Evolutionary conservation across 2,329 filamentous ascomycete genomes (phyloP).

Genomic region (Penicillium concentricum): DNA sequence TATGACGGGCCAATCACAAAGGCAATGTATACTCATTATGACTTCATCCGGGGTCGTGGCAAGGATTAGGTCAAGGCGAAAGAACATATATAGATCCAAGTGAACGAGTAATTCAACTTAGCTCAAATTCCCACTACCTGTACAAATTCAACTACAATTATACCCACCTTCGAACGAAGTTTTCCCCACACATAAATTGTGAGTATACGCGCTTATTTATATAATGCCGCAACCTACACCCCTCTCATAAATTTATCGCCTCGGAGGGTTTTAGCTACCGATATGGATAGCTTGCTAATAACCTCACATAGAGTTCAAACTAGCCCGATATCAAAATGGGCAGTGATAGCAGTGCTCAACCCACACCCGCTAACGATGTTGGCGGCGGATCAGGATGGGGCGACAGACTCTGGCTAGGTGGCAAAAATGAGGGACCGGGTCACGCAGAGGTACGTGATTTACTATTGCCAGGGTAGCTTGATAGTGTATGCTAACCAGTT

Average conservation of each 20-base stretch:
- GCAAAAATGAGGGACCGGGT: conserved; percentile 21
- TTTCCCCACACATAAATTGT: neutral
- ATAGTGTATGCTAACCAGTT: neutral
- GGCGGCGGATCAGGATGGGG: conserved; percentile 24
- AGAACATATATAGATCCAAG: neutral
- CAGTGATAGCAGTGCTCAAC: conserved; percentile 17
- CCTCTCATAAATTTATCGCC: neutral
- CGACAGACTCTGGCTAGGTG: conserved; percentile 26
- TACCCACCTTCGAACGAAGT: too few species aligned
- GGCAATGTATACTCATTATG: conserved; percentile 13
- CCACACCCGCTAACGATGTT: conserved; percentile 33
- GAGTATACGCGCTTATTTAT: neutral
- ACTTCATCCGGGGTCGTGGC: conserved; percentile 16
- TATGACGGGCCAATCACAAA: neutral
- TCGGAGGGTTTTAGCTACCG: fast-evolving
- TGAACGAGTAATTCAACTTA: neutral
- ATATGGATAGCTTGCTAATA: too few species aligned
- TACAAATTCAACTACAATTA: neutral
- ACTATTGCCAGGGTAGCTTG: too few species aligned
- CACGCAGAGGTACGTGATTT: conserved; percentile 25
- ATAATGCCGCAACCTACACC: neutral
- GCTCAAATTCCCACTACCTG: neutral
- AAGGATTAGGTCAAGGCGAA: conserved; percentile 5
- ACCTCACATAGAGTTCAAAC: neutral
- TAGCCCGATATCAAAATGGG: neutral